Percentiles rank a stretch among this genome's conserved stretches.
phyloP scores from a whole-genome alignment of 2,329 filamentous ascomycete genomes.

The Alternaria sp. region DNA sequence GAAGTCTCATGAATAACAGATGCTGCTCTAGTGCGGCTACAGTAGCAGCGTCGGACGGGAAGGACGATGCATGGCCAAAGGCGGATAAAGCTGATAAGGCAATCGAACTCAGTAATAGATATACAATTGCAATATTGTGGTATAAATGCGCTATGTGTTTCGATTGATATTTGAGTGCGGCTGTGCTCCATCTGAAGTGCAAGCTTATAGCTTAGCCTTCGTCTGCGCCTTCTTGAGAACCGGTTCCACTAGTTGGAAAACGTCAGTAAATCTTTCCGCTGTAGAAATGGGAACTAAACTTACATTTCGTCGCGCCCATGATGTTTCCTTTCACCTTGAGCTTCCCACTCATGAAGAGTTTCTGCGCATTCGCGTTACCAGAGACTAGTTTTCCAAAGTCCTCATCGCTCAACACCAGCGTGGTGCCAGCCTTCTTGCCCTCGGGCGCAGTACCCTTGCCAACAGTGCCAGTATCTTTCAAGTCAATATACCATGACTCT shows the following conservation, averaged over 20 bases:
- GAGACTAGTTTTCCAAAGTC: constrained; percentile 85
- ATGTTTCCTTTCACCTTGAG: constrained; percentile 98
- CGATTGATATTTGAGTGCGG: not conserved
- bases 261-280: not conserved
- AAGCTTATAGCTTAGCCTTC: constrained; percentile 48
- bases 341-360: constrained; percentile 97
- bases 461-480: constrained; percentile 88
- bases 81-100: not conserved
- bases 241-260: constrained; percentile 68
- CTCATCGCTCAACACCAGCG: constrained; percentile 81
- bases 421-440: constrained; percentile 85
- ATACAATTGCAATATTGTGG: not conserved
- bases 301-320: constrained; percentile 93
- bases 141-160: not conserved
- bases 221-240: constrained; percentile 61
- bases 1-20: not conserved
- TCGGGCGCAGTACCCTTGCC: constrained; percentile 73
- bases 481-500: constrained; percentile 92
- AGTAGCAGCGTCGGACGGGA: not conserved
- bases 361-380: constrained; percentile 93
- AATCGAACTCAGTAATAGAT: too few species aligned
- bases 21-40: not conserved
- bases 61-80: not conserved
- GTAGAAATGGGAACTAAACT: not conserved
- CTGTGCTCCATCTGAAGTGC: not conserved